Evolutionary conservation across 345 rosid genomes (phyloP), one percentile per base, ranked within the genome.

Genomic region (Eucalyptus guilfoylei): DNA sequence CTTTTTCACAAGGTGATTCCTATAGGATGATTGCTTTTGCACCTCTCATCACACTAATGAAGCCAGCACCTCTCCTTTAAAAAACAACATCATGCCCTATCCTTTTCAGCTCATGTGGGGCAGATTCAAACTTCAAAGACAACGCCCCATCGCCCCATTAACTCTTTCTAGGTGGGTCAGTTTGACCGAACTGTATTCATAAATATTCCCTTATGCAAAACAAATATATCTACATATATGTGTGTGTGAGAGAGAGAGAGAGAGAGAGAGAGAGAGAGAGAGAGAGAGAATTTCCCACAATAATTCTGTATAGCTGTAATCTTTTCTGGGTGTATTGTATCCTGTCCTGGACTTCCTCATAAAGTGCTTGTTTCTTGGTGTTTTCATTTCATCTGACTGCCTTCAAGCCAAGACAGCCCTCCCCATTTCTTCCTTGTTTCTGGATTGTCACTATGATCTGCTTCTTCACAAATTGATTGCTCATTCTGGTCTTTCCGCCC

Each of bases 171-270:
- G 85, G 89, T 91, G 92, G 95, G 92, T 89, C 94, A 90, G 92
- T 91, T 92, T 92, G 93, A 91, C 94, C 92, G 92, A 28, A 89
- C 44, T 83, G 91, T 26, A 21, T 76, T 76, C 85, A 81, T 87
- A 44, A 90, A 86, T 83, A 60, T 76, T 76, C 85, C 85, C 83
- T 23, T 83, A 72, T 44, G 37, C 86, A 87, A 88, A 87, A 9
- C 12, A 55, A 4, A 55, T 55, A 55, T 55, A 23, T 55, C 28
- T 5, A 24, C 30, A 55, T 55, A 55, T 55, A 9, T 55, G 28
- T 54, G 26, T 54, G 26, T 4, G 19, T 14, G 26, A 5, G 54
- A 88, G 92, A 89, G 92, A 81, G 64, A 26, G 67, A 89, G 91
- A 92, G 91, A 87, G 67, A 60, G 67, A 60, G 64, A 60, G 90